These are phyloP conservation scores for Aspergillus ochraceoroseus DNA, from an alignment of 2,329 filamentous ascomycete genomes.

Conservation along the genomic window DNA sequence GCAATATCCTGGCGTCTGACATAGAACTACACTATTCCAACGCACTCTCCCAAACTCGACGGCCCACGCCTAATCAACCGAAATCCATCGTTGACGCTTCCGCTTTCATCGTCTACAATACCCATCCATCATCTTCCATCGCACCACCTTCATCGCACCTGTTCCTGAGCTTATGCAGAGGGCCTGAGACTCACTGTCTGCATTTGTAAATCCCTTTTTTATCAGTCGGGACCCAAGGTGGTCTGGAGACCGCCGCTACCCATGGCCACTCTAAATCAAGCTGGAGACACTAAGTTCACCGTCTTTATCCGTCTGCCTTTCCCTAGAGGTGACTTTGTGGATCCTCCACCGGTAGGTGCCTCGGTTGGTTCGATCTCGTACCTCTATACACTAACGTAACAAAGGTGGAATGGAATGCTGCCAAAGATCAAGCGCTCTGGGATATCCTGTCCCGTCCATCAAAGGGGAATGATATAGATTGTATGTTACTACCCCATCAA, in stretches of 20 bases:
- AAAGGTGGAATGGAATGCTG: slow-evolving; percentile 80
- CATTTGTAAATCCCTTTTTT: too few species aligned
- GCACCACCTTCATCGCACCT: background rate
- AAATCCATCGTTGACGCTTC: background rate
- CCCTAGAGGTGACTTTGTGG: slow-evolving; percentile 76
- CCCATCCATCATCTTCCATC: slow-evolving; percentile 3
- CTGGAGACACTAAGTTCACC: slow-evolving; percentile 49
- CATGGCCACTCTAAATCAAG: slow-evolving; percentile 18
- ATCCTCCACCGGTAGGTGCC: slow-evolving; percentile 70
- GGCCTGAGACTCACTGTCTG: background rate
- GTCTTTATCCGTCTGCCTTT: slow-evolving; percentile 89
- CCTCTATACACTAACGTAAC: slow-evolving; percentile 14
- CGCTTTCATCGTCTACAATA: slow-evolving; percentile 5
- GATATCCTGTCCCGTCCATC: slow-evolving; percentile 77
- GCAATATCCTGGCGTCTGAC: too few species aligned
- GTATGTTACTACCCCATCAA: too few species aligned
- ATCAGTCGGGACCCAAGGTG: too few species aligned
- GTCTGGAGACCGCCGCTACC: too few species aligned
- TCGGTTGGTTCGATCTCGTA: background rate
- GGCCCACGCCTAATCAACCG: slow-evolving; percentile 1
- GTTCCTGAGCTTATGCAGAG: background rate
- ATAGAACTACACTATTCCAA: too few species aligned
- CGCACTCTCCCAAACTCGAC: background rate
- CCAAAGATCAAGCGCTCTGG: slow-evolving; percentile 86
- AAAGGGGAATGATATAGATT: slow-evolving; percentile 77